Percentiles rank a stretch among this genome's conserved stretches.
phyloP scores from a whole-genome alignment of 108 stramenopile species.

The Conticribra guillardii region DNA sequence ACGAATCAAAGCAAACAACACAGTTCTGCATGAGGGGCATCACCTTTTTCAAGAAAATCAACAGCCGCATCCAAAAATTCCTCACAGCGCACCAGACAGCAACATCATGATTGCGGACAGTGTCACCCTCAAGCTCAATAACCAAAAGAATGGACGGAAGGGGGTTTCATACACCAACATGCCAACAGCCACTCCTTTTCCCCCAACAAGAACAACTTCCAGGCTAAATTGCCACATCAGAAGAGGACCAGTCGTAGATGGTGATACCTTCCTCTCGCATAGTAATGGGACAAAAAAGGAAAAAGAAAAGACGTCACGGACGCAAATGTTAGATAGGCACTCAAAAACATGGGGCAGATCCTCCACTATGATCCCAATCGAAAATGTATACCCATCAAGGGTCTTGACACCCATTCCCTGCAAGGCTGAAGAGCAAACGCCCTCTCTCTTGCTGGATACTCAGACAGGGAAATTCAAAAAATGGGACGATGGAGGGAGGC shows the following conservation, averaged over 20 bases:
- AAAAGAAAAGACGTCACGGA: neutral
- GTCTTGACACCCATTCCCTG: neutral
- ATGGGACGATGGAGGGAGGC: conserved; percentile 11
- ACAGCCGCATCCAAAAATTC: neutral
- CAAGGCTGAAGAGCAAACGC: conserved; percentile 3
- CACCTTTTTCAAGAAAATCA: neutral
- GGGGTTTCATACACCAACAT: neutral
- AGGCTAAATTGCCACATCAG: too few relatives aligned
- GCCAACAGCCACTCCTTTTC: neutral
- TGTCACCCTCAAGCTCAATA: neutral
- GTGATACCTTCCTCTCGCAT: neutral
- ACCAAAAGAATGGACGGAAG: neutral
- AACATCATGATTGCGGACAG: neutral
- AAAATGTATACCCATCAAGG: neutral
- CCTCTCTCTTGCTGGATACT: conserved; percentile 1
- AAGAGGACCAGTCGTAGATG: too few relatives aligned
- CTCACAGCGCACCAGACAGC: neutral
- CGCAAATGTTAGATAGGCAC: neutral
- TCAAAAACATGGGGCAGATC: neutral
- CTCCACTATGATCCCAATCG: neutral
- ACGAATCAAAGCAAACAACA: neutral
- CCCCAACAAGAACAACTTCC: neutral
- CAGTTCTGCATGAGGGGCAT: neutral
- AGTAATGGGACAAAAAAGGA: neutral
- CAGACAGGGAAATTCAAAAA: conserved; percentile 10